A percentile compares a stretch with the other conserved stretches of the same genome.
These are phyloP conservation scores for Limnanthes douglasii DNA, from an alignment of 345 rosid species.

Conservation along the genomic window DNA sequence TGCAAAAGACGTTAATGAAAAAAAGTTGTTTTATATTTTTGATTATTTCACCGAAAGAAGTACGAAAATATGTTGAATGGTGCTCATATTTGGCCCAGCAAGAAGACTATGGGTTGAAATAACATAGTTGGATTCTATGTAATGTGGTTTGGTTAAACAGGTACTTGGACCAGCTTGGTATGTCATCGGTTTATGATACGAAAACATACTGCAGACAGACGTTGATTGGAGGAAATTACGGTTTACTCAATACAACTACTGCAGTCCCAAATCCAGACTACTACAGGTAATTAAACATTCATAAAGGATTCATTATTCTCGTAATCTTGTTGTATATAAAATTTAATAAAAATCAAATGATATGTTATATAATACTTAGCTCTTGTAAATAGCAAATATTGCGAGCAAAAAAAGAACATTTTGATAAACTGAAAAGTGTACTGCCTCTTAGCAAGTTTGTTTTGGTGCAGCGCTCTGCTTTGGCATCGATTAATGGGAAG, in stretches of 20 bases:
- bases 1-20: too few relatives aligned
- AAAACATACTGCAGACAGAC: constrained; percentile 92
- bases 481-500: constrained; percentile 88
- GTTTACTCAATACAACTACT: constrained; percentile 60
- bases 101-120: too few relatives aligned
- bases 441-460: too few relatives aligned
- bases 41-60: too few relatives aligned
- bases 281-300: constrained; percentile 71
- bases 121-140: constrained; percentile 3
- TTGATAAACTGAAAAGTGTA: neutral
- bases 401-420: neutral
- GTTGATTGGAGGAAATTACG: constrained; percentile 79
- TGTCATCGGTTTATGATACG: constrained; percentile 52
- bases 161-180: constrained; percentile 91
- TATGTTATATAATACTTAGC: neutral
- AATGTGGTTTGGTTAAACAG: too few relatives aligned
- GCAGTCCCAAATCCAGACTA: constrained; percentile 89
- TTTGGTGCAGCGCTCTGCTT: constrained; percentile 65
- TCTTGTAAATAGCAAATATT: neutral
- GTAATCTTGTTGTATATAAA: too few relatives aligned
- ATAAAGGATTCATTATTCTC: too few relatives aligned
- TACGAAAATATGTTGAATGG: too few relatives aligned
- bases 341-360: neutral
- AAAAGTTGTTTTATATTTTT: too few relatives aligned
- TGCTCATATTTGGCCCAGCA: too few relatives aligned